Evolutionary conservation across 2,329 filamentous ascomycete genomes (phyloP).

Genomic region (Botrytis elliptica): DNA sequence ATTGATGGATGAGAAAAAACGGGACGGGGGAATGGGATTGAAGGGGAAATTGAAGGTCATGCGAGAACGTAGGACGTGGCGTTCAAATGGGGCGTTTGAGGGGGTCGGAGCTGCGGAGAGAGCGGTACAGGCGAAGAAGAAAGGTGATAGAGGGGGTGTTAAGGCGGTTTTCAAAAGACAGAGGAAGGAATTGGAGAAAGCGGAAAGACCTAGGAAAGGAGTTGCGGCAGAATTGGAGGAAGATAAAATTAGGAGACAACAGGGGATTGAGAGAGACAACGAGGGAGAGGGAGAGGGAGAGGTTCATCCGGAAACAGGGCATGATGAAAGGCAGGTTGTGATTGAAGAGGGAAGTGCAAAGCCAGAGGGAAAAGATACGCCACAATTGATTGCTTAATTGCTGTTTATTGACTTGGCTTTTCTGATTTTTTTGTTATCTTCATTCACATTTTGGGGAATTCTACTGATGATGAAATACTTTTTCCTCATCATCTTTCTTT

Average conservation of each 20-base stretch:
- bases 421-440: neutral
- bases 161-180: conserved; percentile 50
- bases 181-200: conserved; percentile 48
- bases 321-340: conserved; percentile 3
- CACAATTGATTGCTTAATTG: neutral
- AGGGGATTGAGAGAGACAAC: neutral
- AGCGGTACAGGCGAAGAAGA: conserved; percentile 48
- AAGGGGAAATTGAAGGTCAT: conserved; percentile 40
- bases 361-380: neutral
- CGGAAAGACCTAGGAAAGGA: conserved; percentile 36
- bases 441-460: neutral
- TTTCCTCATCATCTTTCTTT: neutral
- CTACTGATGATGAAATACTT: neutral
- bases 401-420: neutral
- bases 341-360: neutral
- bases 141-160: conserved; percentile 43
- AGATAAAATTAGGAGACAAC: neutral
- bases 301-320: neutral
- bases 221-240: conserved; percentile 6
- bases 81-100: conserved; percentile 45
- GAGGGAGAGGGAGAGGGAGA: neutral
- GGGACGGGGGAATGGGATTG: conserved; percentile 22
- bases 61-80: conserved; percentile 44
- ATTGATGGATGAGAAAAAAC: conserved; percentile 40
- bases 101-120: conserved; percentile 47